These are phyloP conservation scores for Ramaria sp. DNA, from an alignment of 768 basidiomycete genomes.

Conservation along the genomic window DNA sequence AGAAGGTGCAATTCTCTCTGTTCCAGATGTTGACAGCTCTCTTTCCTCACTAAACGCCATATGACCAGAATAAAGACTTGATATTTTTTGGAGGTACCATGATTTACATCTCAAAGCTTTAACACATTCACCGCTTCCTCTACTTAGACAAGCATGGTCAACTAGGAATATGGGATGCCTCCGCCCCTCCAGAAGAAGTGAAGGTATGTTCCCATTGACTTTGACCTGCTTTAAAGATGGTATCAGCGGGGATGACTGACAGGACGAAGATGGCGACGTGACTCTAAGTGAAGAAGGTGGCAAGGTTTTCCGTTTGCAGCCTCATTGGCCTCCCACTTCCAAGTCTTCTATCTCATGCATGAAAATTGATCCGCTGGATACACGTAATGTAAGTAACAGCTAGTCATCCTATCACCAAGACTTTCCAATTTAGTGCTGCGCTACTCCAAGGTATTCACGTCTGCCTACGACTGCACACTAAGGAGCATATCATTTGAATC, in stretches of 20 bases:
- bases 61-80: constrained; percentile 49
- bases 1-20: constrained; percentile 23
- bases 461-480: constrained; percentile 72
- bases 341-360: constrained; percentile 73
- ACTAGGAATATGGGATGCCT: constrained; percentile 80
- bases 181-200: constrained; percentile 53
- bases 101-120: constrained; percentile 1
- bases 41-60: neutral
- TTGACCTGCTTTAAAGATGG: neutral
- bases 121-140: neutral
- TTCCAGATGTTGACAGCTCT: neutral
- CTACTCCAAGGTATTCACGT: constrained; percentile 55
- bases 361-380: constrained; percentile 65
- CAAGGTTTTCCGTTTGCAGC: constrained; percentile 68
- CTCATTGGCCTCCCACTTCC: constrained; percentile 74
- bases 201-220: neutral
- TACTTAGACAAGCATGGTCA: constrained; percentile 68
- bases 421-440: neutral
- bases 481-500: constrained; percentile 63
- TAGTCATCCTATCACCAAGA: neutral
- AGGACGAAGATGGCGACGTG: constrained; percentile 51
- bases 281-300: constrained; percentile 46
- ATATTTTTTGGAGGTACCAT: constrained; percentile 73
- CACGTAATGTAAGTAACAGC: constrained; percentile 48
- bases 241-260: constrained; percentile 3